Evolutionary conservation across 2,329 filamentous ascomycete species (phyloP).

Genomic region (Xylariales sp.): DNA sequence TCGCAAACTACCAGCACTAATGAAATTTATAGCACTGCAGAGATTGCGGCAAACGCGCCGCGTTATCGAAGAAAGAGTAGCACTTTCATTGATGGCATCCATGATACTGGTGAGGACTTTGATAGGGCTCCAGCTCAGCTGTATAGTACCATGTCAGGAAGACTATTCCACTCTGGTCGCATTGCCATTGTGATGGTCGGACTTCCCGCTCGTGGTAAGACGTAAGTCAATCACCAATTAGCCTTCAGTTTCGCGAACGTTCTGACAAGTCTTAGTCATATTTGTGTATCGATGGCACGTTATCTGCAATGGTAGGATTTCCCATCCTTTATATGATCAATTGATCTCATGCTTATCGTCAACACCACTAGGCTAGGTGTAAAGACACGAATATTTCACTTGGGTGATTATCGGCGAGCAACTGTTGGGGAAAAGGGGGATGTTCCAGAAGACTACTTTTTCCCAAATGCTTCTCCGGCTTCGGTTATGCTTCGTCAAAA

Average conservation of each 20-base stretch:
- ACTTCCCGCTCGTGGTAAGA: conserved; percentile 91
- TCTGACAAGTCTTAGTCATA: conserved; percentile 56
- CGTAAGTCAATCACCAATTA: conserved; percentile 46
- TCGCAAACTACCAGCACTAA: conserved; percentile 23
- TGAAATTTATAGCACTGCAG: conserved; percentile 68
- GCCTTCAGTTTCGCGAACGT: conserved; percentile 5
- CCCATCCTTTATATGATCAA: too few relatives aligned
- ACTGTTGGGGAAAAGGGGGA: conserved; percentile 79
- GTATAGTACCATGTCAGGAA: conserved; percentile 96
- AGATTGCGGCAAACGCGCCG: conserved; percentile 86
- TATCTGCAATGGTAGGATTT: conserved; percentile 81
- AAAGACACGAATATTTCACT: conserved; percentile 95
- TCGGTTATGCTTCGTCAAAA: conserved; percentile 95
- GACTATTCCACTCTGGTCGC: conserved; percentile 92
- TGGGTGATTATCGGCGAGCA: conserved; percentile 92
- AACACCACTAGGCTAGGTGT: conserved; percentile 78
- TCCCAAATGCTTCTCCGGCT: conserved; percentile 85
- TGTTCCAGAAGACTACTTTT: conserved; percentile 97
- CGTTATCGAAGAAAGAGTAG: conserved; percentile 89
- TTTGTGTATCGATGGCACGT: conserved; percentile 89
- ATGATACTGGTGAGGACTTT: conserved; percentile 77
- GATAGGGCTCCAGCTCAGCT: conserved; percentile 91
- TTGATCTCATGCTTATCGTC: too few relatives aligned
- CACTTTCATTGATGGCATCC: conserved; percentile 95
- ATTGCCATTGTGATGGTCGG: conserved; percentile 98